These are phyloP conservation scores for Prunus kanzakura DNA, from an alignment of 306 rosid species.

Conservation along the genomic window DNA sequence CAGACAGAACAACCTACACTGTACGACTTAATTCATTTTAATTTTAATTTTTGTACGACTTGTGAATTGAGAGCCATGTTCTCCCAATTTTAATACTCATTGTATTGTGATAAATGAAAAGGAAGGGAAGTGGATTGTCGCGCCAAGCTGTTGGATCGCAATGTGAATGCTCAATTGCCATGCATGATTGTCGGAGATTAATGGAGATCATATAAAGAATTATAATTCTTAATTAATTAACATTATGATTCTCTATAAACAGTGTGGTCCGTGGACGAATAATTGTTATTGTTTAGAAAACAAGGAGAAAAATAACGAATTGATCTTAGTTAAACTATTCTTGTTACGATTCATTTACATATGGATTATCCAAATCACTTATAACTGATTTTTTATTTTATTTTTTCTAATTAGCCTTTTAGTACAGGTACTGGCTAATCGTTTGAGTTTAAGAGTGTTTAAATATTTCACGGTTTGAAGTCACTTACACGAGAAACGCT, in stretches of 20 bases:
- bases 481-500: no score
- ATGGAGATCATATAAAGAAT: constrained; percentile 18
- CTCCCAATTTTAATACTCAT: not conserved
- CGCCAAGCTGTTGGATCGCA: constrained; percentile 48
- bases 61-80: constrained; percentile 30
- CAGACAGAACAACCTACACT: not conserved
- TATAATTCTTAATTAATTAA: constrained; percentile 18
- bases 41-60: not conserved
- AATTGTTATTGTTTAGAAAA: not conserved
- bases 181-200: constrained; percentile 58
- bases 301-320: not conserved
- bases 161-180: constrained; percentile 50
- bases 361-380: no score
- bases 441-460: no score
- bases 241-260: constrained; percentile 16
- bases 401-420: no score
- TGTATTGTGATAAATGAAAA: no score
- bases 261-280: no score
- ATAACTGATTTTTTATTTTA: no score
- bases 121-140: constrained; percentile 28
- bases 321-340: no score
- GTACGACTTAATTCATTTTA: not conserved
- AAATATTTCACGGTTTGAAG: no score
- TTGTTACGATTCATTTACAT: no score
- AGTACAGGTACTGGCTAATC: no score